A percentile compares a stretch with the other conserved stretches of the same genome.
Evolutionary conservation across 2,329 filamentous ascomycete genomes (phyloP).

Genomic region (Tolypocladium inflatum): DNA sequence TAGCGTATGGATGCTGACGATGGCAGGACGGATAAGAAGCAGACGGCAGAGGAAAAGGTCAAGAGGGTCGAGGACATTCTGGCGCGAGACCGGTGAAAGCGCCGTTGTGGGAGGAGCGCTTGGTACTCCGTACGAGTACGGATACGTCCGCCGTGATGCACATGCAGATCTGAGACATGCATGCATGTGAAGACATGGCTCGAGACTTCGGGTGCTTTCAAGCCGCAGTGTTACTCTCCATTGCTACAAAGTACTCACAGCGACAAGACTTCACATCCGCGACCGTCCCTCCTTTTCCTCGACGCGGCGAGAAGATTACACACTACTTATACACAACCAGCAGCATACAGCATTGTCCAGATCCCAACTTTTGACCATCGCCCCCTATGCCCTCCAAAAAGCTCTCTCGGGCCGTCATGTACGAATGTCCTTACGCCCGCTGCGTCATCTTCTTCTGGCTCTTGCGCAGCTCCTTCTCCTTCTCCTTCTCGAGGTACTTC

Average conservation of each 20-base stretch:
- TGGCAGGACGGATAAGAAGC: constrained; percentile 73
- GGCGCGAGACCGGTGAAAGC: constrained; percentile 10
- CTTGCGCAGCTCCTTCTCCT: constrained; percentile 59
- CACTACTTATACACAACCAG: constrained; percentile 1
- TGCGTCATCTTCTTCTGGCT: constrained; percentile 44
- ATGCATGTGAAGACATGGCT: background rate
- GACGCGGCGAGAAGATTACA: background rate
- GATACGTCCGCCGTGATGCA: too few relatives aligned
- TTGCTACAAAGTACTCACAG: background rate
- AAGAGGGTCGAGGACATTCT: constrained; percentile 46
- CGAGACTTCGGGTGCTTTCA: background rate
- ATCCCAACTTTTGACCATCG: too few relatives aligned
- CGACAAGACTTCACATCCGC: background rate
- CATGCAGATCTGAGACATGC: background rate
- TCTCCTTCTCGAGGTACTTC: constrained; percentile 75
- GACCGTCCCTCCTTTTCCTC: background rate
- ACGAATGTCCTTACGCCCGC: constrained; percentile 30
- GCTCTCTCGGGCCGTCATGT: background rate
- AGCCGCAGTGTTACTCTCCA: background rate
- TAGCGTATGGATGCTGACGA: background rate
- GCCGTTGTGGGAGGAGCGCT: background rate
- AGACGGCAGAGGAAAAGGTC: constrained; percentile 75
- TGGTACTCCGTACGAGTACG: too few relatives aligned
- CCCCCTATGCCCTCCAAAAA: background rate
- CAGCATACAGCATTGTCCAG: background rate